Evolutionary conservation across 2,329 filamentous ascomycete species (phyloP).

Genomic region (Fusarium foetens): DNA sequence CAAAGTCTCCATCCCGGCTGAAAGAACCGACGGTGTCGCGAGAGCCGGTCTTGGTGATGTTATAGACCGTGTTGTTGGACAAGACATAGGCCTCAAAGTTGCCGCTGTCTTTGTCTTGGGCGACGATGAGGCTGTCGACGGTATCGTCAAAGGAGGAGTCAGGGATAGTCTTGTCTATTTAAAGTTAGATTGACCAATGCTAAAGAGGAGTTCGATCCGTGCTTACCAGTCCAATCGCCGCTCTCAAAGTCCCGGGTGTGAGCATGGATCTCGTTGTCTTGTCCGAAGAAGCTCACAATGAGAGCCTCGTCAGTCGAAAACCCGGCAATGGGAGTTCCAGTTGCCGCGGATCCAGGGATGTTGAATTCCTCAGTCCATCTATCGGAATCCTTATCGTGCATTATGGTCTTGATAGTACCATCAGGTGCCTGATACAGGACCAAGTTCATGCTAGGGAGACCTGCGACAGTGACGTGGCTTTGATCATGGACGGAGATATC

Average conservation of each 20-base stretch:
- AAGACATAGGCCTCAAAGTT: not conserved
- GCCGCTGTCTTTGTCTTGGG: not conserved
- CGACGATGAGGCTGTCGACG: not conserved
- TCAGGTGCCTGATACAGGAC: not conserved
- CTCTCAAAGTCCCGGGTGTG: not conserved
- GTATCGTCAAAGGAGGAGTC: not conserved
- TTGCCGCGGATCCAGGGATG: not conserved
- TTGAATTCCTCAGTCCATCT: fast-evolving
- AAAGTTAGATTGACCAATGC: fast-evolving
- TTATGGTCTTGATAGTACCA: not conserved
- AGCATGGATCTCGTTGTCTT: not conserved
- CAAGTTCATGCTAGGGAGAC: not conserved
- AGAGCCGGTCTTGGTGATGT: not conserved
- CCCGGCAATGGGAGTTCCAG: not conserved
- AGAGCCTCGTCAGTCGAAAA: not conserved
- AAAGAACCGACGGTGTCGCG: not conserved
- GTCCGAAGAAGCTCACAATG: not conserved
- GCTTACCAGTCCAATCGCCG: not conserved
- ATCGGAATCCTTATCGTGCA: not conserved
- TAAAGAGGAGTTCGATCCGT: fast-evolving
- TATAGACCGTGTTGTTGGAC: fast-evolving
- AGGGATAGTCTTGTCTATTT: not conserved
- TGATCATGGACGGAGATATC: not conserved
- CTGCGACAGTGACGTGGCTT: not conserved
- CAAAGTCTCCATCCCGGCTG: not conserved